Percentiles rank a stretch among this genome's conserved stretches.
Evolutionary conservation across 2,329 filamentous ascomycete species (phyloP).

Genomic region (Penicillium sp.): DNA sequence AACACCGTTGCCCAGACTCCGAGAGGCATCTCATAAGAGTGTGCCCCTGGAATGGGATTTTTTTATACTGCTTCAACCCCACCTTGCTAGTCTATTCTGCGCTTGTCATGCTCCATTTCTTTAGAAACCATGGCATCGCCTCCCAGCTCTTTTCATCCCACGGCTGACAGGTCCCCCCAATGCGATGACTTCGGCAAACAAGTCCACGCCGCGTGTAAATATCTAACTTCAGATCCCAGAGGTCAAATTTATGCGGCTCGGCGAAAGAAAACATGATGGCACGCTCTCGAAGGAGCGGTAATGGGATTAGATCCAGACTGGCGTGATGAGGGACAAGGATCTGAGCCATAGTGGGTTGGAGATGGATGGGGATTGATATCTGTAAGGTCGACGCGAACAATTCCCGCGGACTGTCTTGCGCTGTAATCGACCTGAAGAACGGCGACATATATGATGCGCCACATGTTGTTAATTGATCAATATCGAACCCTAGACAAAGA

Average conservation of each 20-base stretch:
- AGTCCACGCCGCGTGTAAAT: slow-evolving; percentile 34
- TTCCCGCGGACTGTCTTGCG: slow-evolving; percentile 16
- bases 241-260: slow-evolving; percentile 32
- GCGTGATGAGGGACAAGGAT: slow-evolving; percentile 42
- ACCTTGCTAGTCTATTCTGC: neutral
- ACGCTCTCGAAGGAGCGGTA: slow-evolving; percentile 34
- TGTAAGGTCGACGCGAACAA: slow-evolving; percentile 24
- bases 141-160: slow-evolving; percentile 38
- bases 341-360: slow-evolving; percentile 41
- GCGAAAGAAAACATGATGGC: slow-evolving; percentile 35
- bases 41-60: no score
- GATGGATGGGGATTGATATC: slow-evolving; percentile 29
- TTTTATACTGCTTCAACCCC: neutral
- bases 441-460: slow-evolving; percentile 30
- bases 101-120: slow-evolving; percentile 27
- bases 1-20: neutral
- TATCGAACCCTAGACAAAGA: slow-evolving; percentile 22
- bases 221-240: slow-evolving; percentile 41
- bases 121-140: slow-evolving; percentile 32
- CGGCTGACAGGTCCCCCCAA: slow-evolving; percentile 23
- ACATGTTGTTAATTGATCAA: slow-evolving; percentile 23
- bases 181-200: slow-evolving; percentile 16
- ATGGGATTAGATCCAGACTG: slow-evolving; percentile 39
- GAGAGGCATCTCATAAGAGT: no score
- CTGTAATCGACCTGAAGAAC: slow-evolving; percentile 30